A percentile compares a stretch with the other conserved stretches of the same genome.
Evolutionary conservation across 148 eudicot genomes (phyloP).

Genomic region (Amaranthus cruentus): DNA sequence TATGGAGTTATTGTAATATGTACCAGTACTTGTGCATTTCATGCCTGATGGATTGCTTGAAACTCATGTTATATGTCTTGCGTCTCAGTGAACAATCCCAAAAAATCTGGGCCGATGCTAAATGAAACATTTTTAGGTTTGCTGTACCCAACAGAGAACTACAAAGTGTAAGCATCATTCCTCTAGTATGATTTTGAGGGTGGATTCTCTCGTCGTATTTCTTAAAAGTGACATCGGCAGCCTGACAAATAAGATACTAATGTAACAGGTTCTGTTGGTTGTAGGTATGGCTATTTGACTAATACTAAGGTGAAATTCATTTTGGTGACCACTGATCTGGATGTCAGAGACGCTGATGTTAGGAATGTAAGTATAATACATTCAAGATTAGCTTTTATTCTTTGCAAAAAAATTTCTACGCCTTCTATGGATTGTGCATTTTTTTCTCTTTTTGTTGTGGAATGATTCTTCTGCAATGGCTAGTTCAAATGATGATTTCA

Average conservation of each 20-base stretch:
- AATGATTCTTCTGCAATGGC: too few species aligned
- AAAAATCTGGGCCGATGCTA: constrained; percentile 81
- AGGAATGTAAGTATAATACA: constrained; percentile 66
- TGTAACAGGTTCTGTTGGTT: constrained; percentile 7
- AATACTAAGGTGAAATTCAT: constrained; percentile 94
- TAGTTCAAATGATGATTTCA: too few species aligned
- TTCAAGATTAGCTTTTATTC: constrained; percentile 3
- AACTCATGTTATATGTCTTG: constrained; percentile 10
- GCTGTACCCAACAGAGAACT: constrained; percentile 90
- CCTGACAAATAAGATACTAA: not conserved
- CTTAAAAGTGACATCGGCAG: not conserved
- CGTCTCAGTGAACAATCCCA: constrained; percentile 90
- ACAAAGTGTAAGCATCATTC: constrained; percentile 73
- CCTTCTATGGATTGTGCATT: not conserved
- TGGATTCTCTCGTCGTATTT: not conserved
- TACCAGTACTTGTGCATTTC: not conserved
- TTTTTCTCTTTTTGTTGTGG: constrained; percentile 7
- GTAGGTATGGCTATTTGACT: constrained; percentile 93
- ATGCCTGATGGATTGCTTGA: not conserved
- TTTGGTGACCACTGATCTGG: constrained; percentile 89
- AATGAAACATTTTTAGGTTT: constrained; percentile 93
- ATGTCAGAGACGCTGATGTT: constrained; percentile 90
- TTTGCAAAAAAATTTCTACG: not conserved
- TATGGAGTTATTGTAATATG: not conserved
- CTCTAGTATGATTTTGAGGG: not conserved